phyloP scores from a whole-genome alignment of 192 early-diverging fungal genomes.

The Cetraspora pellucida region DNA sequence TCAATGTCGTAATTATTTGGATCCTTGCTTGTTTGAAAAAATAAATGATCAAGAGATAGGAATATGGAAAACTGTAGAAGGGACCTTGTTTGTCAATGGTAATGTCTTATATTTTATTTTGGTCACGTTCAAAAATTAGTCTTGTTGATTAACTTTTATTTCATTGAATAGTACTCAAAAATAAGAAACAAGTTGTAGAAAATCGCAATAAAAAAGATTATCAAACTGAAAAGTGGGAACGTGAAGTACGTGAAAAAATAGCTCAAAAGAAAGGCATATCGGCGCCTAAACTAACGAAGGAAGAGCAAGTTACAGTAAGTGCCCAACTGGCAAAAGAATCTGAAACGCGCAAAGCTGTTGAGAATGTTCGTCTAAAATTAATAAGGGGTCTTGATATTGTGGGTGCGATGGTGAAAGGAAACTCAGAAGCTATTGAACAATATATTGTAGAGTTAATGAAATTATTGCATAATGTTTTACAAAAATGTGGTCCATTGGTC shows the following conservation, averaged over 20 bases:
- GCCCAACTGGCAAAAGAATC: conserved; percentile 73
- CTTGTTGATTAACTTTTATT: neutral
- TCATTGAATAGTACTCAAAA: conserved; percentile 23
- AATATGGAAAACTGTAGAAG: conserved; percentile 75
- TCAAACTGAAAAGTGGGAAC: conserved; percentile 80
- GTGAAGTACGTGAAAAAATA: conserved; percentile 70
- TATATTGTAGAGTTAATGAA: conserved; percentile 62
- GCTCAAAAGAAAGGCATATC: conserved; percentile 64
- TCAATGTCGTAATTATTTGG: conserved; percentile 51
- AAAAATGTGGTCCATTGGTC: conserved; percentile 57
- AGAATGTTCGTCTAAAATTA: conserved; percentile 51
- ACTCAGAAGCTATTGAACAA: conserved; percentile 53
- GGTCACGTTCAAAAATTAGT: neutral
- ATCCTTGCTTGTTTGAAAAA: conserved; percentile 48
- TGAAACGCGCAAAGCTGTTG: conserved; percentile 68
- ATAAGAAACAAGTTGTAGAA: conserved; percentile 54
- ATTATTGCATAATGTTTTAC: conserved; percentile 54
- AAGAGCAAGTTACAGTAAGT: conserved; percentile 74
- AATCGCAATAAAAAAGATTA: conserved; percentile 53
- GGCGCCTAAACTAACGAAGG: conserved; percentile 66
- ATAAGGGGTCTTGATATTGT: conserved; percentile 67
- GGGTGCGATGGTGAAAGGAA: conserved; percentile 64
- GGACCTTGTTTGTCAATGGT: conserved; percentile 67
- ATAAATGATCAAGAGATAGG: conserved; percentile 63
- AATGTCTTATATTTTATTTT: neutral